Base-by-base conservation (phyloP, 164 flowering plant species). In the Buxus sempervirens region DNA sequence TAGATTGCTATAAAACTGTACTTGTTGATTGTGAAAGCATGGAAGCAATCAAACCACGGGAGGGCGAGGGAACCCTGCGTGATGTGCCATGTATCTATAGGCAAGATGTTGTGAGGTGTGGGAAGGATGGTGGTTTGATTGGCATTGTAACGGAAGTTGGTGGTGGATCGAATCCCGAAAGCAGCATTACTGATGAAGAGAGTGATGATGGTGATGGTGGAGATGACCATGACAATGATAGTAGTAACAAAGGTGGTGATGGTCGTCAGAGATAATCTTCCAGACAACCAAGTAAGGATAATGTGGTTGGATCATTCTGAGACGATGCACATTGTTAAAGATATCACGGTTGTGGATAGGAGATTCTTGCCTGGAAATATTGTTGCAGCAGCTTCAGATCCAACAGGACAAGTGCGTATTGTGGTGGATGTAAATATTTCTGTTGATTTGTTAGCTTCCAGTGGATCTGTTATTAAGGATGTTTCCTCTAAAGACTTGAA, bases 311-410 rank as follows among this genome's bases (percentile, higher is more conserved):
- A 90, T 80, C 83, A 78, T 58, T 78, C 88, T 28, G 95, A 90
- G 74, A 82, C 85, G 55, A 82, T 77, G 19, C 80, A 84, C 58
- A 73, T 55, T 78, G 58, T 80, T 25, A 75, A 69, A 77, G 90
- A 86, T 67, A 72, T 96, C 36, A 74, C 72, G 23, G 90, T 93
- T 62, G 66, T 87, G 58, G 99, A 96, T 73, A 79, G 99, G 65
- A 93, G 86, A 58, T 91, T 91, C 77, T 73, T 93, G 75, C 98
- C 88, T 76, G 98, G 99, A 58, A 98, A 96, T 84, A 86, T 77
- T 83, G 96, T 93, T 73, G 88, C 96, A 72, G 68, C 95, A 74
- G 83, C 82, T 70, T 78, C 86, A 48, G 89, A 93, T 58, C 91
- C 93, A 60, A 89, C 90, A 1, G 97, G 98, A 32, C 97, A 96